Conservation (phyloP, 108 stramenopile genomes). For the Aurantiochytrium sp. region DNA sequence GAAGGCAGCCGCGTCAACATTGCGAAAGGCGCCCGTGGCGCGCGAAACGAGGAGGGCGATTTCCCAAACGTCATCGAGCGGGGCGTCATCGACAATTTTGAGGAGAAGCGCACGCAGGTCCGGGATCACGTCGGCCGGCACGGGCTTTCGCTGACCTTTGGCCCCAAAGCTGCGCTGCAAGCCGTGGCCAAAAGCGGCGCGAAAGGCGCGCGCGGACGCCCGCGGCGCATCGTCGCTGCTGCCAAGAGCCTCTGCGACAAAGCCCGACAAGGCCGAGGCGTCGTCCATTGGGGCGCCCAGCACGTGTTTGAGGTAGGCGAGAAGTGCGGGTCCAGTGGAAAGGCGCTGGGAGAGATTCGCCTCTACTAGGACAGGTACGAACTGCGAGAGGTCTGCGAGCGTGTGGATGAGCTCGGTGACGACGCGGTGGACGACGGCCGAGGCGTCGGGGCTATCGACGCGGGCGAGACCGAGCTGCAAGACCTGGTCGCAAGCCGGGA, state of each 20-base stretch:
- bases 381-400: neutral
- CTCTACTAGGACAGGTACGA: neutral
- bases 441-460: too few relatives aligned
- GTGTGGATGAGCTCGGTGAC: neutral
- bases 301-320: neutral
- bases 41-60: neutral
- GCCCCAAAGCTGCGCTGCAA: neutral
- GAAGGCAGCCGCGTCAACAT: neutral
- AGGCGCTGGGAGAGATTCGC: neutral
- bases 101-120: neutral
- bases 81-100: neutral
- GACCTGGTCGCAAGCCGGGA: neutral
- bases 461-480: neutral
- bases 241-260: neutral
- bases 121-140: neutral
- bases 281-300: neutral
- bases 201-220: neutral
- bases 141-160: neutral
- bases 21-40: neutral
- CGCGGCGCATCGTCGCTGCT: too few relatives aligned
- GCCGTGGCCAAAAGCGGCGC: neutral
- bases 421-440: neutral
- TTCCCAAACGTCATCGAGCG: neutral
- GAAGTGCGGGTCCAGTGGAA: neutral
- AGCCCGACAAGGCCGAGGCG: neutral